Conservation (phyloP, 192 early-diverging fungal genomes). For the Anaeromyces robustus region DNA sequence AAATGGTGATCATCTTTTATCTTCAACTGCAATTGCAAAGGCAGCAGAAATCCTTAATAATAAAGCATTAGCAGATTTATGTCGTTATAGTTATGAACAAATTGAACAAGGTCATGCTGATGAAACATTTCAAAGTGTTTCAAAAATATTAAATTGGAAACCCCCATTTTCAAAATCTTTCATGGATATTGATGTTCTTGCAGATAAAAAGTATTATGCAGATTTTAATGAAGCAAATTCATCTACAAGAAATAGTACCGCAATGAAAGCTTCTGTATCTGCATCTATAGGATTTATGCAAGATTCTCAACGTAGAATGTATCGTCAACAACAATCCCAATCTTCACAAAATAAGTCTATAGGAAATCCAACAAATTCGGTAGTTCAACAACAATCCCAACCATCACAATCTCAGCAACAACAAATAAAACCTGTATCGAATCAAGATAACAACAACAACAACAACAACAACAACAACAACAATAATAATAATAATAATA, state of each 20-base stretch:
- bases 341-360: too few relatives aligned
- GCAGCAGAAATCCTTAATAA: neutral
- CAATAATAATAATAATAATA: neutral
- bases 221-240: too few relatives aligned
- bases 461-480: neutral
- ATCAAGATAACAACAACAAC: too few relatives aligned
- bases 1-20: neutral
- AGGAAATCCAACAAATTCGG: too few relatives aligned
- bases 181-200: neutral
- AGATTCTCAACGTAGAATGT: too few relatives aligned
- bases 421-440: too few relatives aligned
- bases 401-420: neutral
- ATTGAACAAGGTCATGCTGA: neutral
- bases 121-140: neutral
- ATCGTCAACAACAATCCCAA: too few relatives aligned
- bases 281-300: too few relatives aligned
- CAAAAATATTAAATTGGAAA: neutral
- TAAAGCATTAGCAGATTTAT: neutral
- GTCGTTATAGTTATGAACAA: neutral
- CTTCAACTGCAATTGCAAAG: neutral
- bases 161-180: neutral
- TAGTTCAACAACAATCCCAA: neutral
- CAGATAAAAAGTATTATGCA: too few relatives aligned
- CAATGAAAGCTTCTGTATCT: too few relatives aligned
- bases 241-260: too few relatives aligned